Evolutionary conservation across 2,329 filamentous ascomycete species (phyloP), one percentile per base, ranked within the genome.

Genomic region (Drechslerella stenobrocha): DNA sequence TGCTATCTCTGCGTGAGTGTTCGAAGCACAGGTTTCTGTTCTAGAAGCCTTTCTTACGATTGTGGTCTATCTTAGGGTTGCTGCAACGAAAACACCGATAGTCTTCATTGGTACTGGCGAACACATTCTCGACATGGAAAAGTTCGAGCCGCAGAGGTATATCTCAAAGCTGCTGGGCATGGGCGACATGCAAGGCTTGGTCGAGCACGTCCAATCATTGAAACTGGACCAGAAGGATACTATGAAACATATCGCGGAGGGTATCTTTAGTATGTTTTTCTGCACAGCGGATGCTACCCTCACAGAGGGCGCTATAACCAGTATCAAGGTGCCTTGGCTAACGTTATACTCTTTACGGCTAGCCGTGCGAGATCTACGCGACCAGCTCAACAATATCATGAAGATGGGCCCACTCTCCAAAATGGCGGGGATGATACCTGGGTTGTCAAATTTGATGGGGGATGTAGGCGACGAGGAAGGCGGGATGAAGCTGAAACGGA

Each of bases 351-450:
- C 28, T 30, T 30, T 30, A 30, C 28, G 28, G n/a, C n/a, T 26
- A 64, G 96, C 93, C 0, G 83, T 98, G 30, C 87, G 93, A 57
- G 93, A 98, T 76, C 82, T 98, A 72, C 85, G 93, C 18, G 93
- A 98, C 76, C 95, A 98, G 75, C 84, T 98, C 9, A 88, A 87
- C 63, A 97, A 97, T 74, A 96, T 98, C 75, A 96, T 97, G 90
- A 98, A 98, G 80, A 97, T 98, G 93, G 93, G 93, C 0, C 93
- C 93, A 0, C 79, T 98, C 1, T 95, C 89, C 15, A 97, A 98
- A 76, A 95, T 98, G 84, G 95, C 92, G 0, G 90, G 91, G 73
- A 98, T 98, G 93, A 97, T 98, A 70, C 93, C 93, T 0, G 93
- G 93, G 24, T 87, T 98, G 77, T 87, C 87, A 72, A 88, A 88